phyloP scores from a whole-genome alignment of 257 asterid species.

The Salvia miltiorrhiza region DNA sequence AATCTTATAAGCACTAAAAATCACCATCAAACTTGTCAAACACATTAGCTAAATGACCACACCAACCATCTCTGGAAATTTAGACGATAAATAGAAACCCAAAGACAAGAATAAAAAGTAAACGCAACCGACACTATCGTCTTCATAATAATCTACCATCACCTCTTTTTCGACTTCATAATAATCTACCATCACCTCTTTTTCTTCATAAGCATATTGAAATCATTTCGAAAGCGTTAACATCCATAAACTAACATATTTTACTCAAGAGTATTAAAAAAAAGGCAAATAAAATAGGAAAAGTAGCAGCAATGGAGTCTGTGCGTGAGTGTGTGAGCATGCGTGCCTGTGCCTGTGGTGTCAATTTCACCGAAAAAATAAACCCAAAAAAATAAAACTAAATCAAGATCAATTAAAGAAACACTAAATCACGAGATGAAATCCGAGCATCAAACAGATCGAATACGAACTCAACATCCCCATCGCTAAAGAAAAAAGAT shows the following conservation, averaged over 20 bases:
- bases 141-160: constrained; percentile 16
- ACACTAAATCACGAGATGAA: constrained; percentile 32
- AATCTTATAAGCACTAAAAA: constrained; percentile 19
- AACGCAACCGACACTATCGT: constrained; percentile 14
- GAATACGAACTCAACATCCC: constrained; percentile 27
- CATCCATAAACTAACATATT: constrained; percentile 19
- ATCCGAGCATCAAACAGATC: constrained; percentile 41
- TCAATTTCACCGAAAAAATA: constrained; percentile 28
- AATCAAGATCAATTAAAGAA: constrained; percentile 19
- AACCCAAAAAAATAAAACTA: neutral
- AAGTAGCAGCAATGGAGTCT: constrained; percentile 32
- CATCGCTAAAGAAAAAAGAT: constrained; percentile 26
- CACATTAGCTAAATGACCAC: constrained; percentile 22
- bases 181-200: no score
- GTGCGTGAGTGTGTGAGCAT: constrained; percentile 35
- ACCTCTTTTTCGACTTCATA: neutral
- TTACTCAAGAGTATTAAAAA: constrained; percentile 1
- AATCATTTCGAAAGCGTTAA: neutral
- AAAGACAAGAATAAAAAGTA: neutral
- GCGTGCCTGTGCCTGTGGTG: constrained; percentile 31
- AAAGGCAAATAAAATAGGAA: constrained; percentile 12
- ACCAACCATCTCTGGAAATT: constrained; percentile 27
- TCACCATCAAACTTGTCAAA: constrained; percentile 12
- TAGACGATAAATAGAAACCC: constrained; percentile 14
- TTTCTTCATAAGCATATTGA: constrained; percentile 22